These are phyloP conservation scores for Pugionium dolabratum DNA, from an alignment of 345 rosid species.

Conservation along the genomic window DNA sequence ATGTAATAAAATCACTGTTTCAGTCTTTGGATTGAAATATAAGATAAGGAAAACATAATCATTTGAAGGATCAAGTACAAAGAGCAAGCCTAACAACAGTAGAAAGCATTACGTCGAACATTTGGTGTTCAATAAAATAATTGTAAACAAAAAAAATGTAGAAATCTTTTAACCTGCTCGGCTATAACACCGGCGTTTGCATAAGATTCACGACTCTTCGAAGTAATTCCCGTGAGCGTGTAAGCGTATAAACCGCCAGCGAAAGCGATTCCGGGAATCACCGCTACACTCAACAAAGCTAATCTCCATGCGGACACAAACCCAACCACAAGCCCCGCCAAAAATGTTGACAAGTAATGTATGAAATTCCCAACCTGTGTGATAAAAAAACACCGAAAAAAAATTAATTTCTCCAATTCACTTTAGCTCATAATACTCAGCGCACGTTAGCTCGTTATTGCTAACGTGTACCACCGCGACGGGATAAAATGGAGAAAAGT, in stretches of 20 bases:
- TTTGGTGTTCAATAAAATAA: conserved; percentile 15
- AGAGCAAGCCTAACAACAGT: conserved; percentile 41
- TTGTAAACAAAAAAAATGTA: background rate
- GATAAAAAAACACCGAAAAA: background rate
- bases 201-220: conserved; percentile 97
- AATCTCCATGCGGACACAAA: conserved; percentile 99
- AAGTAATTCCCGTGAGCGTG: conserved; percentile 93
- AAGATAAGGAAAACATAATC: conserved; percentile 31
- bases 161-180: conserved; percentile 73
- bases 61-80: conserved; percentile 37
- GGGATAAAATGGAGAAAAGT: background rate
- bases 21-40: conserved; percentile 18
- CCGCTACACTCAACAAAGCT: conserved; percentile 91
- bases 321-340: conserved; percentile 98
- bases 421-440: background rate
- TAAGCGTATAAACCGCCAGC: conserved; percentile 99
- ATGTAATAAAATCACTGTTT: conserved; percentile 25
- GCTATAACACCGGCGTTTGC: conserved; percentile 95
- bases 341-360: conserved; percentile 91
- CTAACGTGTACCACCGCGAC: conserved; percentile 45
- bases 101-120: conserved; percentile 33
- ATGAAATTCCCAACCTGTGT: conserved; percentile 93
- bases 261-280: conserved; percentile 97
- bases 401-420: no score
- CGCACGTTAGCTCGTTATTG: conserved; percentile 42